A percentile compares a stretch with the other conserved stretches of the same genome.
Conservation (phyloP, 768 basidiomycete species). For the Lyophyllum atratum region DNA sequence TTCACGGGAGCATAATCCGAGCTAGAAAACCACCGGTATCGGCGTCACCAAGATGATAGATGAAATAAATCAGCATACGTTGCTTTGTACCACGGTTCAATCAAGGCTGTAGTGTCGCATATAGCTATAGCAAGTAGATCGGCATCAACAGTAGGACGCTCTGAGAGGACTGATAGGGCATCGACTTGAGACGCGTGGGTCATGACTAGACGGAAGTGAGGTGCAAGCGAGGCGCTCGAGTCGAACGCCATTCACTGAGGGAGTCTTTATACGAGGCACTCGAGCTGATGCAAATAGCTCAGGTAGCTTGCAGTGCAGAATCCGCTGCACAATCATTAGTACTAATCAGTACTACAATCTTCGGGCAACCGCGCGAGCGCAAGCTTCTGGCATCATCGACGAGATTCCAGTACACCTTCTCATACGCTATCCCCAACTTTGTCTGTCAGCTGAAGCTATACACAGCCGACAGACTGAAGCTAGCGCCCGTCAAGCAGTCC, state of each 20-base stretch:
- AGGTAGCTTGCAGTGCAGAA: background rate
- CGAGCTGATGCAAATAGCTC: background rate
- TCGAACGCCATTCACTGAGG: background rate
- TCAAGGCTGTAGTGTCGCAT: background rate
- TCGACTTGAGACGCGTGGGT: background rate
- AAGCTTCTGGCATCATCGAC: background rate
- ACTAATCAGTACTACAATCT: background rate
- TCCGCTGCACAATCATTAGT: background rate
- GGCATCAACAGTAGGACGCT: background rate
- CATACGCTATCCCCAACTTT: background rate
- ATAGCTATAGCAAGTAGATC: background rate
- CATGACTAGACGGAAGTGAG: background rate
- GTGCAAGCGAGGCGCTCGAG: background rate
- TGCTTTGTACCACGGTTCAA: conserved; percentile 10
- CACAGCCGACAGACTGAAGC: background rate
- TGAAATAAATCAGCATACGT: conserved; percentile 3
- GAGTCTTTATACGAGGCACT: background rate
- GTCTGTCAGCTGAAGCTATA: background rate
- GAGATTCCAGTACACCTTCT: background rate
- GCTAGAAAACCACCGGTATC: conserved; percentile 2
- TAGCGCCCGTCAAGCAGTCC: too few relatives aligned
- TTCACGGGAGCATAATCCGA: conserved; percentile 12
- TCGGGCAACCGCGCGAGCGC: background rate
- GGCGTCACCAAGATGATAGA: background rate
- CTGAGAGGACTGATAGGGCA: background rate